Evolutionary conservation across 23 red algal species (phyloP).

Genomic region (Gracilariopsis chorda): DNA sequence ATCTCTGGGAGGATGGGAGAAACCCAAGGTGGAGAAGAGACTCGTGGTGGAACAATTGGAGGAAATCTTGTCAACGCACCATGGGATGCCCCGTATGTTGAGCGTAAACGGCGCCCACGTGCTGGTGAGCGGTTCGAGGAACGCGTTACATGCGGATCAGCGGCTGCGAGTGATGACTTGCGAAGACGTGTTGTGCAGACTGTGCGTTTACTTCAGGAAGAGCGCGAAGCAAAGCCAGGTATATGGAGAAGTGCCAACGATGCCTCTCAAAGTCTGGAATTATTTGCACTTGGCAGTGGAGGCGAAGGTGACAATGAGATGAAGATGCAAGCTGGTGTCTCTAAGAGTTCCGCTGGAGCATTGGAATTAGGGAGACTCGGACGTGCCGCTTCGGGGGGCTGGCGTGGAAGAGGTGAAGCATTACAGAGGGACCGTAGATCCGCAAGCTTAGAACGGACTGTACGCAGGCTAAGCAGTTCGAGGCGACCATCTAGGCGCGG

Average conservation of each 20-base stretch:
- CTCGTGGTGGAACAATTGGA: neutral
- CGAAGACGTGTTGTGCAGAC: neutral
- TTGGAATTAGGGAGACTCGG: neutral
- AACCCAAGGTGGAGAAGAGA: neutral
- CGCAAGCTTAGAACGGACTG: slow-evolving; percentile 2
- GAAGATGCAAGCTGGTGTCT: neutral
- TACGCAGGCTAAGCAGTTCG: neutral
- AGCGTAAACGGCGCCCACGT: neutral
- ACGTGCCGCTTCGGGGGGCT: neutral
- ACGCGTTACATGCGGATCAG: slow-evolving; percentile 31
- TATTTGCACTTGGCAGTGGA: neutral
- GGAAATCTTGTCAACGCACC: slow-evolving; percentile 4
- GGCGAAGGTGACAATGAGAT: neutral
- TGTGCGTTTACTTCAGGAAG: neutral
- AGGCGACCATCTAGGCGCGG: neutral
- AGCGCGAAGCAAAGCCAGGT: slow-evolving; percentile 3
- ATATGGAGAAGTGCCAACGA: neutral
- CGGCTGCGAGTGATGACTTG: slow-evolving; percentile 45
- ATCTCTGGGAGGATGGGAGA: neutral
- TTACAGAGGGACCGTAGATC: neutral
- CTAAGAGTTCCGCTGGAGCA: neutral
- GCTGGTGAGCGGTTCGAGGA: slow-evolving; percentile 30
- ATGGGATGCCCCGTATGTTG: slow-evolving; percentile 42
- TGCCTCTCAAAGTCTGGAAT: neutral
- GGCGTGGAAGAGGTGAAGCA: neutral